A percentile compares a stretch with the other conserved stretches of the same genome.
Conservation (phyloP, 345 rosid genomes). For the Citrus australasica region DNA sequence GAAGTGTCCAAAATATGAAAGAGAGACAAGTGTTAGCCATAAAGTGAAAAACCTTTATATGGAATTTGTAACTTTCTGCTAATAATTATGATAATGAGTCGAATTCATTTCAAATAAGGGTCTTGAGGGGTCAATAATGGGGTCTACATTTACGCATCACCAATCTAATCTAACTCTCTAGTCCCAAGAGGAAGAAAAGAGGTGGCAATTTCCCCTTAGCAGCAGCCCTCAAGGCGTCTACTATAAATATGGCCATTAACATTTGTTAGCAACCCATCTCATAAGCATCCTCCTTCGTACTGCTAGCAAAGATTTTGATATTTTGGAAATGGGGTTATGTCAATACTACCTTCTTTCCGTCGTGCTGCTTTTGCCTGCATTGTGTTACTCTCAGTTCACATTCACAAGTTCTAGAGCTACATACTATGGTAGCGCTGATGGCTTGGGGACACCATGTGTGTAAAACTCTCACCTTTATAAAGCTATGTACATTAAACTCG, state of each 20-base stretch:
- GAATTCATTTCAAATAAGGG: neutral
- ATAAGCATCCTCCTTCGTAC: no score
- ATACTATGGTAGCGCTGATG: conserved; percentile 78
- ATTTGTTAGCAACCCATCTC: no score
- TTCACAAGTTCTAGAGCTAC: conserved; percentile 67
- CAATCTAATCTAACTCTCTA: neutral
- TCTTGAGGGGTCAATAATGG: neutral
- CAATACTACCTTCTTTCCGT: conserved; percentile 16
- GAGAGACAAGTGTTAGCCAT: no score
- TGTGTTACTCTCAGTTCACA: conserved; percentile 32
- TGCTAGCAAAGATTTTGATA: neutral
- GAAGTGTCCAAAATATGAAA: no score
- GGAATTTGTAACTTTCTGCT: neutral
- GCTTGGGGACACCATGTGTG: conserved; percentile 78
- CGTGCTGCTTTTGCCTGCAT: conserved; percentile 38
- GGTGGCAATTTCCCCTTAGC: no score
- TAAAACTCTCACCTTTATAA: neutral
- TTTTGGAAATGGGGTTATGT: conserved; percentile 19
- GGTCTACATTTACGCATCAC: conserved; percentile 10
- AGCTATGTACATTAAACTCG: no score
- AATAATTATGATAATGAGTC: neutral
- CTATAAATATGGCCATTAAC: no score
- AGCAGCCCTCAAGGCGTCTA: no score
- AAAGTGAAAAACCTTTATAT: neutral
- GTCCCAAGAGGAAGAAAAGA: no score